Base-by-base conservation (phyloP, 306 rosid species). In the Vigna unguiculata region DNA sequence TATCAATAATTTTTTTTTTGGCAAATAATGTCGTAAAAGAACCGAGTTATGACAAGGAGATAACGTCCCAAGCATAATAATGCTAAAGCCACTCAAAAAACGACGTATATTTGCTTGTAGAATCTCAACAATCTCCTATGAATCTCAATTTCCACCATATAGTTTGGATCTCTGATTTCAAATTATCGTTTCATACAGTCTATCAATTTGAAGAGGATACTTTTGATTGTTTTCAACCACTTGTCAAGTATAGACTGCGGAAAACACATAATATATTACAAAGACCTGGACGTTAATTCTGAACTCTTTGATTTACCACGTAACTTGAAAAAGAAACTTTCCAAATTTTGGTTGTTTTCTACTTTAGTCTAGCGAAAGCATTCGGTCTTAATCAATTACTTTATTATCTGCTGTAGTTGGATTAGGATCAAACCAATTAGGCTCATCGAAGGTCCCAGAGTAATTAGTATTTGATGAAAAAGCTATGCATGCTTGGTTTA, bases 401-500 rank as follows among this genome's bases (percentile, higher is more conserved):
- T 53, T 53, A 38, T 40, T 72, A 72, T 72, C 40, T 22, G 40
- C 25, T 15, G 53, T 38, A 38, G 40, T 54, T 72, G 22, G 34
- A 32, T 60, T 16, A 72, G 41, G 40, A 21, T 9, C 41, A 38
- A 38, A 55, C 66, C 66, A 72, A 12, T 43, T 43, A 43, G 38
- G 17, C 53, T 54, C 52, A 51, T 17, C 16, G 10, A 14, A 36
- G 9, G 66, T 20, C 66, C n/a, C 40, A 55, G 55, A 38, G 53
- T 16, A 45, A 13, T 38, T 34, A 3, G 19, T 7, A 19, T 51
- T 70, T 51, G 48, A 30, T 70, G 62, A 52, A 9, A 71, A 52
- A 71, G 75, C 40, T 10, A 17, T 63, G 69, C 69, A 63, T 63
- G 69, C 69, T 38, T 63, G 48, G 69, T 63, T 17, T 34, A 63